phyloP scores from a whole-genome alignment of 352 stramenopile genomes.

The Globisporangium megalacanthum region DNA sequence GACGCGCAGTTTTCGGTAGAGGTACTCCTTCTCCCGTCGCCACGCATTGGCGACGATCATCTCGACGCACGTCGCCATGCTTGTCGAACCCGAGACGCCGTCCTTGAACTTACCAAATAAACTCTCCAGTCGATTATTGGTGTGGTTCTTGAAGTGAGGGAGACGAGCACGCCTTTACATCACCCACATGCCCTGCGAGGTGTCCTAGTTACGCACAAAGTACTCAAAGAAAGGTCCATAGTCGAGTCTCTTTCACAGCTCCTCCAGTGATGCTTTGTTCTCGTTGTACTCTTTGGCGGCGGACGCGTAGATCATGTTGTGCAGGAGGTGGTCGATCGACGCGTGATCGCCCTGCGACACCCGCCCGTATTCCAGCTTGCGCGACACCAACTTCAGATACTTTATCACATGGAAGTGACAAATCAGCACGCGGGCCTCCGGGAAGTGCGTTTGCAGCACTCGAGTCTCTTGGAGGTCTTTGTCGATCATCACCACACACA shows the following conservation, averaged over 20 bases:
- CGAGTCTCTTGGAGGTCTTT: constrained; percentile 25
- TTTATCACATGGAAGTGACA: constrained; percentile 27
- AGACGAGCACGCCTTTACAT: background rate
- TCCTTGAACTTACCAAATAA: background rate
- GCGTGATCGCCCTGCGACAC: background rate
- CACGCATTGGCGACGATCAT: background rate
- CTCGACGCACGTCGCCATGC: background rate
- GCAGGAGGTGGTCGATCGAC: constrained; percentile 10
- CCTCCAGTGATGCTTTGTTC: background rate
- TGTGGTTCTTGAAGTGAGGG: background rate
- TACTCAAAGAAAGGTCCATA: background rate
- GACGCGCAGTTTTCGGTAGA: background rate
- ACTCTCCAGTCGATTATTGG: background rate
- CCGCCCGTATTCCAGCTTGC: constrained; percentile 13
- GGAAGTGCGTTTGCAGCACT: constrained; percentile 13
- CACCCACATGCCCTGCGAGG: background rate
- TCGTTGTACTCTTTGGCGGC: constrained; percentile 6
- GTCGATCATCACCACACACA: constrained; percentile 21
- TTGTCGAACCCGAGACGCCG: background rate
- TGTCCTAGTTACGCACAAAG: background rate
- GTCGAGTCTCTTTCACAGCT: background rate
- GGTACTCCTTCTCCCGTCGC: background rate
- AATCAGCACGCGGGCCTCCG: constrained; percentile 12
- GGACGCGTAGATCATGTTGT: constrained; percentile 11
- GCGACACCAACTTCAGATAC: constrained; percentile 5